Evolutionary conservation across 257 asterid genomes (phyloP).

Genomic region (Verbascum thapsus): DNA sequence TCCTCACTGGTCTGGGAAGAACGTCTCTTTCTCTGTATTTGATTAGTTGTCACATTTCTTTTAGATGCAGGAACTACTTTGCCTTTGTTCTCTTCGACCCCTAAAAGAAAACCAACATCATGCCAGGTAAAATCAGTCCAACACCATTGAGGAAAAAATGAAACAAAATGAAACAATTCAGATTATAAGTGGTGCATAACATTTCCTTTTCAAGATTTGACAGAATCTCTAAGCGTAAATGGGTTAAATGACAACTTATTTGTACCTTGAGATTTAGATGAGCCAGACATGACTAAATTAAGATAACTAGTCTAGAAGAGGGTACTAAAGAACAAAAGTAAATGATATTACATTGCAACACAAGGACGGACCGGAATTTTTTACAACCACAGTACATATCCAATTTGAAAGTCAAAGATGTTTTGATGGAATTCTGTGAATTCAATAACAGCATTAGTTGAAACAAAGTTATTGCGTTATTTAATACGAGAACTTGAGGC

Average conservation of each 20-base stretch:
- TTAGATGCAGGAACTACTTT: slow-evolving; percentile 38
- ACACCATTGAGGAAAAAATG: not conserved
- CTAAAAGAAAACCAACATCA: slow-evolving; percentile 34
- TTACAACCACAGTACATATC: no score
- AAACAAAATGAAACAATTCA: slow-evolving; percentile 5
- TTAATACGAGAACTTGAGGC: no score
- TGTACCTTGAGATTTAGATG: not conserved
- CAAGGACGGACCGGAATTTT: not conserved
- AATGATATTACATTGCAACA: not conserved
- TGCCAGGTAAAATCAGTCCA: slow-evolving; percentile 8
- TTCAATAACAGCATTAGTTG: no score
- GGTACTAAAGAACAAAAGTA: not conserved
- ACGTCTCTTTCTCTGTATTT: slow-evolving; percentile 52
- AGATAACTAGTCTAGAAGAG: not conserved
- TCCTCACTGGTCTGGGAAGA: slow-evolving; percentile 44
- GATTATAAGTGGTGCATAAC: not conserved
- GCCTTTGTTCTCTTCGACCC: slow-evolving; percentile 36
- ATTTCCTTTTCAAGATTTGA: slow-evolving; percentile 5
- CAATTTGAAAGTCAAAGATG: not conserved
- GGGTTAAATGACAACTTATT: not conserved
- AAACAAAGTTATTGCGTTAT: no score
- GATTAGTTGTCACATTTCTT: slow-evolving; percentile 42
- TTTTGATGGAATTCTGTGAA: no score
- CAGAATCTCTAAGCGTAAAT: slow-evolving; percentile 4
- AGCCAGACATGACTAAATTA: not conserved